phyloP scores from a whole-genome alignment of 179 eudicot genomes.

The Patellifolia procumbens region DNA sequence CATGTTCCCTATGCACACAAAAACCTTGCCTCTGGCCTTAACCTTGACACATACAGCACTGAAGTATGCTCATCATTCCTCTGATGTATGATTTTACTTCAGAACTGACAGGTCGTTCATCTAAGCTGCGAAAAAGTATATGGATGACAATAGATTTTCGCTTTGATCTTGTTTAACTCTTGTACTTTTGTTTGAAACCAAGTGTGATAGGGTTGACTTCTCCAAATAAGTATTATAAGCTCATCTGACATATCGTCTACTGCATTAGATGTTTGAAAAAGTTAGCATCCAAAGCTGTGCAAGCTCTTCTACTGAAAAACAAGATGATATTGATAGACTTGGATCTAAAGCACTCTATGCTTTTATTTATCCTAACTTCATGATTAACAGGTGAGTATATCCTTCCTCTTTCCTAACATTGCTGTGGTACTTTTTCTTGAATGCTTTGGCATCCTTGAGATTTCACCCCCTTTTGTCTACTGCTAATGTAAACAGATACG shows the following conservation, averaged over 20 bases:
- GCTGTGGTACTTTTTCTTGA: not conserved
- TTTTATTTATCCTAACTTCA: slow-evolving; percentile 90
- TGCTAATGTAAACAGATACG: slow-evolving; percentile 54
- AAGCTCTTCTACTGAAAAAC: slow-evolving; percentile 37
- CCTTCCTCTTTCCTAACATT: not conserved
- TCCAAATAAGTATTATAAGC: not conserved
- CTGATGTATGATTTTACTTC: slow-evolving; percentile 22
- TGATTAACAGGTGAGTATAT: slow-evolving; percentile 66
- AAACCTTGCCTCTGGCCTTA: slow-evolving; percentile 82
- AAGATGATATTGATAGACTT: slow-evolving; percentile 55
- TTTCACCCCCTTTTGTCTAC: not conserved
- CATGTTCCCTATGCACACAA: slow-evolving; percentile 96
- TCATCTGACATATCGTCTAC: slow-evolving; percentile 5
- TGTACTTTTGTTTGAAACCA: not conserved
- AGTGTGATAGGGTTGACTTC: not conserved
- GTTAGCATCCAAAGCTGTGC: slow-evolving; percentile 84
- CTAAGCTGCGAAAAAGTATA: not conserved
- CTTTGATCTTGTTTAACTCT: not conserved
- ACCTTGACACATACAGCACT: slow-evolving; percentile 78
- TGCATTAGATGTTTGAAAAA: slow-evolving; percentile 67
- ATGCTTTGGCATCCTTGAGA: slow-evolving; percentile 3
- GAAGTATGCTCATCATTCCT: slow-evolving; percentile 46
- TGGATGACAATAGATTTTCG: not conserved
- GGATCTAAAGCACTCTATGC: slow-evolving; percentile 84
- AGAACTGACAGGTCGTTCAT: not conserved